Evolutionary conservation across 2,329 filamentous ascomycete genomes (phyloP).

Genomic region (Beauveria asiatica): DNA sequence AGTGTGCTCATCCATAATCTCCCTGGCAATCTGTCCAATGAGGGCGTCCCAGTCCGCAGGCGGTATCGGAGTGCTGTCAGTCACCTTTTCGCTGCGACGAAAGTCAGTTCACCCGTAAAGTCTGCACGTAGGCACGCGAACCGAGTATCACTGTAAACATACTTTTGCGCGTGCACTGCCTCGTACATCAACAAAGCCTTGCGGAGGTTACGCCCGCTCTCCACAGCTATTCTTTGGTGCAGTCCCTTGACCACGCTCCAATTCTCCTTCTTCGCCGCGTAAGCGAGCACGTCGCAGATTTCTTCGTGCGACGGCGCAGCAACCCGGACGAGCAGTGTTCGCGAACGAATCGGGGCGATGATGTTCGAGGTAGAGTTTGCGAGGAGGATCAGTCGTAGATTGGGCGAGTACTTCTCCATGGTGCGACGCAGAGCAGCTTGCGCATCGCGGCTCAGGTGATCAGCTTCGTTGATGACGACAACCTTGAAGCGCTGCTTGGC

Average conservation of each 20-base stretch:
- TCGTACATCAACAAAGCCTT: conserved; percentile 94
- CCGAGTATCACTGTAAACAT: conserved; percentile 25
- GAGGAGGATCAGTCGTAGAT: conserved; percentile 80
- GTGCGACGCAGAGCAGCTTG: conserved; percentile 90
- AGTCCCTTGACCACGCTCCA: conserved; percentile 70
- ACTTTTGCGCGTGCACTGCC: conserved; percentile 96
- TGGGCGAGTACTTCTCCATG: conserved; percentile 99
- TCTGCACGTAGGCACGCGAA: neutral
- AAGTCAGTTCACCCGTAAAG: conserved; percentile 22
- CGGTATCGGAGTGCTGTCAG: conserved; percentile 79
- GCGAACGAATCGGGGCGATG: conserved; percentile 92
- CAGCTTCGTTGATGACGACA: conserved; percentile 97
- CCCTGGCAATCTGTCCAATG: conserved; percentile 79
- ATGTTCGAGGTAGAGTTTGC: conserved; percentile 98
- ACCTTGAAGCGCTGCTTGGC: conserved; percentile 96
- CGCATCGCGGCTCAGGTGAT: conserved; percentile 86
- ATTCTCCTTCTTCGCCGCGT: conserved; percentile 66
- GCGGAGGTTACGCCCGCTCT: conserved; percentile 84
- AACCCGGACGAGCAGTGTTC: conserved; percentile 85
- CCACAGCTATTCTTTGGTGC: conserved; percentile 77
- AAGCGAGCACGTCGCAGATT: conserved; percentile 69
- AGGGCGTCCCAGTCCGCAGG: conserved; percentile 96
- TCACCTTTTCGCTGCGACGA: conserved; percentile 68
- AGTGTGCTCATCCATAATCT: conserved; percentile 90
- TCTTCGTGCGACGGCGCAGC: conserved; percentile 79